Evolutionary conservation across 345 rosid species (phyloP).

Genomic region (Conringia planisiliqua): DNA sequence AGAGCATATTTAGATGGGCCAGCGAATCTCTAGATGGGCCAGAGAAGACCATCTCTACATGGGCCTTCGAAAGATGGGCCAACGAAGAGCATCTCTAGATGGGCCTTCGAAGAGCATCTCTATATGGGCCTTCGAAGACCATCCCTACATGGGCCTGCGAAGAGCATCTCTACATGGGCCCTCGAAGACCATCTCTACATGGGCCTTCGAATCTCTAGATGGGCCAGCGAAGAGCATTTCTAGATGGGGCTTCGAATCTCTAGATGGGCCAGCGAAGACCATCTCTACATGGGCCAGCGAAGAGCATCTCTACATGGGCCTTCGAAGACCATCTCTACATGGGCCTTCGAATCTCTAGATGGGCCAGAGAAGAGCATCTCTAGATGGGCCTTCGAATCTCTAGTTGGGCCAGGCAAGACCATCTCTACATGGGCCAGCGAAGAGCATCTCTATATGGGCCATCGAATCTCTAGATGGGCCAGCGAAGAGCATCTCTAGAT

Average conservation of each 20-base stretch:
- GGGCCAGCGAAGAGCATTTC: no score
- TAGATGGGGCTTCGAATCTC: neutral
- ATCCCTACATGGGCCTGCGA: no score
- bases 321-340: neutral
- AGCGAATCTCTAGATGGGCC: neutral
- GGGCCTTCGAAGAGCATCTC: neutral
- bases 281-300: no score
- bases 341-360: neutral
- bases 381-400: neutral
- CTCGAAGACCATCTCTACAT: neutral
- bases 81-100: no score
- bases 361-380: no score
- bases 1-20: neutral
- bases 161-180: constrained; percentile 1
- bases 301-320: constrained; percentile 1
- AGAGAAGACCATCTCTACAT: neutral
- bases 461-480: no score
- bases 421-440: no score
- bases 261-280: neutral
- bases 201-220: neutral
- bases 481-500: neutral
- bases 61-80: no score
- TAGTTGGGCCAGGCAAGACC: constrained; percentile 9
- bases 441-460: constrained; percentile 1
- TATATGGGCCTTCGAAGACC: neutral